Evolutionary conservation across 176 grass and related monocot species (phyloP), one percentile per base, ranked within the genome.

Genomic region (Zea luxurians): DNA sequence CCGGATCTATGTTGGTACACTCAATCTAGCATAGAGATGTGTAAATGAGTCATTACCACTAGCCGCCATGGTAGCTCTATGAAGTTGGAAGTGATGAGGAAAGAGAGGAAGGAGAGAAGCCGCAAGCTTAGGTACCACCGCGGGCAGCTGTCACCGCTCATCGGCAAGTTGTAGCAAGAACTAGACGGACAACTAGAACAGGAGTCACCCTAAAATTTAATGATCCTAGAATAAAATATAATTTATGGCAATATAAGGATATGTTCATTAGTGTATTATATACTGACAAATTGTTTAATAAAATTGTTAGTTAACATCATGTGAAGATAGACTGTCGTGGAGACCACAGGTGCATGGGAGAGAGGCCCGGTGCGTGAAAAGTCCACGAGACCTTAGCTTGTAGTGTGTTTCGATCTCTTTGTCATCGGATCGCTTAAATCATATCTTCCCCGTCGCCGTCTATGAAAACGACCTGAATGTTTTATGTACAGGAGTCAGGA

Each of bases 341-440:
- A 78, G 54, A 64, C 18, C 73, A 53, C 17, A 8, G 37, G 20
- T 58, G 54, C 54, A 16, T 8, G 3, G 53, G 17, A 59, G 1
- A 38, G 27, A 68, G 74, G 74, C 36, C 75, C 68, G 68, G 68
- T 83, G 44, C 83, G 59, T 45, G 15, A 78, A 44, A 34, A 35
- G 42, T 68, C 36, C 3, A n/a, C 18, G 59, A 35, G n/a, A 21
- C 0, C 0, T 7, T 7, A 1, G 2, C 1, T 11, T 61, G 11
- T 61, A 18, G 15, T 7, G 53, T 55, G 13, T 42, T 47, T 67
- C 16, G 1, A 6, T 18, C 52, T 48, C 15, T 13, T 38, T 18
- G 15, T 27, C 37, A 43, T 37, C 10, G 10, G 38, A 81, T 61
- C 44, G 17, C 43, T 63, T 71, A 61, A 53, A 18, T 38, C 4